Evolutionary conservation across 208 protist genomes (phyloP), one percentile per base, ranked within the genome.

Genomic region (Trypanosoma melophagium): DNA sequence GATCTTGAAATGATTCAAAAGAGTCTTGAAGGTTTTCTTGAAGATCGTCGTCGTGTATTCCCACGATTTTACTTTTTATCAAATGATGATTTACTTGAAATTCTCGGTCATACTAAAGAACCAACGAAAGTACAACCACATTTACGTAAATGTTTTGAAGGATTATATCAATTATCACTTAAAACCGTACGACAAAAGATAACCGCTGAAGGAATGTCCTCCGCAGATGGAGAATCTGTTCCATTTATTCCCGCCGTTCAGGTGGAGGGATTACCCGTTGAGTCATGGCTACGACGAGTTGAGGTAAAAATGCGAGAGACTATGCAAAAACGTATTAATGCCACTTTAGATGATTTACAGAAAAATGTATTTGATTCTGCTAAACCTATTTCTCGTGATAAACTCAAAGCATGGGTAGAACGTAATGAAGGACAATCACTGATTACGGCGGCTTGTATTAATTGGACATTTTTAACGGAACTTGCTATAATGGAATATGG

Each of bases 31-130:
- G 88, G 93, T 47, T 99, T 98, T 75, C 83, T 99, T 10, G 97
- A 99, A 81, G 96, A 97, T 59, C 97, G 98, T 60, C 91, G 98
- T 38, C 87, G 90, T 52, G 71, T 89, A 50, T 99, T 99, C 81
- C 97, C 98, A 35, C 89, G 98, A 31, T 99, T 99, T 76, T 99
- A 99, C 81, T 99, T 99, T 57, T 68, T 99, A 17, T 99, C 97
- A 5, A 98, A 99, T 72, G 94, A 98, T 75, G 97, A 99, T 75
- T 66, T 99, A 66, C 86, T 99, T 19, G 97, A 99, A 85, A 99
- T 99, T 58, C 83, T 99, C 7, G 98, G 97, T 8, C 94, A 99
- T 86, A 87, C 91, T 47, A 96, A 97, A 58, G 97, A 99, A 57
- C 98, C 98, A 1, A 70, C 86, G 60, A 97, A 97, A 76, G 96